Evolutionary conservation across 352 stramenopile species (phyloP), one percentile per base, ranked within the genome.

Genomic region (Phytophthora melonis): DNA sequence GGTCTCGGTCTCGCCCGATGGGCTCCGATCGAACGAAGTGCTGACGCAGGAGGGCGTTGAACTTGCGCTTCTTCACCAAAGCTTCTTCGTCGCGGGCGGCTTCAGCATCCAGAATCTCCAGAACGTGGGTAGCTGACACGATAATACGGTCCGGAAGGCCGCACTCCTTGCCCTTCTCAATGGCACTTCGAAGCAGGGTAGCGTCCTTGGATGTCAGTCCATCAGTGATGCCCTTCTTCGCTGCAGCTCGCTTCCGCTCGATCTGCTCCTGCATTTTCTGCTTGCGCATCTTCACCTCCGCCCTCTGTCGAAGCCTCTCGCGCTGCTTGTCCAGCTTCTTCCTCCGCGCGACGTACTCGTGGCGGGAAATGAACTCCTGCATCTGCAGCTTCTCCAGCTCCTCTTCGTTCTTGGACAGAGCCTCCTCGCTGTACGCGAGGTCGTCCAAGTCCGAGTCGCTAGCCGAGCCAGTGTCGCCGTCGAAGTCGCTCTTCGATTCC

Each of bases 21-120:
- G 87, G 70, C 55, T 97, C 88, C 0, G 89, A 91, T 18, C 90
- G 90, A 18, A 97, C 78, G 62, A 94, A 95, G 6, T 79, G 80
- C 13, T 87, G 75, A 14, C 87, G 86, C 43, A 96, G 79, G n/a
- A 79, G 77, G 8, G 86, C 77, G 41, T 75, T 86, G 34, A 86
- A 88, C 57, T 90, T 87, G 11, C 79, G 86, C 63, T 94, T 95
- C 45, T 88, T 83, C 10, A 56, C 39, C 16, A 87, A 75, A 0
- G 82, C 83, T 63, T 95, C 86, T 57, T 93, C 79, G 62, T 97
- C 88, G 1, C 90, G 81, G 63, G 63, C 30, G 7, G 75, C 75
- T 63, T 97, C 90, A 1, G 86, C 82, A 32, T 95, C 85, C 11
- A 95, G 54, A 53, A 94, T 86, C 53, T 97, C 88, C 18, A 94